Evolutionary conservation across 108 stramenopile species (phyloP), one percentile per base, ranked within the genome.

Genomic region (Cyclotella kingstonii): DNA sequence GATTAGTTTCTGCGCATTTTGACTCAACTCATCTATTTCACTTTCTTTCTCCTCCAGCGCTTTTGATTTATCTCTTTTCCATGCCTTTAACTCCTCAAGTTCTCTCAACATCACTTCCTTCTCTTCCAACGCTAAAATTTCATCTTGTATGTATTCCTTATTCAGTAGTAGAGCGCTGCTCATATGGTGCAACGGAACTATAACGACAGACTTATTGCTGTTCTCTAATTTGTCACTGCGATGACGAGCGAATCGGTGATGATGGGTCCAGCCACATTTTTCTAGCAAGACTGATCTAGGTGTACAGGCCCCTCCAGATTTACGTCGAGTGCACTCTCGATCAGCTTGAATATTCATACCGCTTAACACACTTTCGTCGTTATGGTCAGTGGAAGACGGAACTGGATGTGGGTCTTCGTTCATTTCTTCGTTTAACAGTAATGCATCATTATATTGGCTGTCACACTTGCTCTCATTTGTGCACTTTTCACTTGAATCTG

Each of bases 221-320:
- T 5, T 51, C 11, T 9, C 26, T 8, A 29, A 28, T 26, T 27
- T 33, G 54, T 39, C 23, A 35, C 22, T 17, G 26, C 59, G 26
- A 60, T 60, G 59, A 46, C 45, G 59, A 34, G 59, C 59, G 34
- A 27, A 46, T 19, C 44, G 59, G 21, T 46, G 59, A 26, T 57
- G 56, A 42, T 38, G 26, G 18, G 26, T 38, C 33, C 33, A 41
- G 4, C 56, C 56, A 46, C 42, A 47, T 19, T 31, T 44, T 60
- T 44, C 59, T 7, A 60, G 30, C 19, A 47, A 31, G 12, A 45
- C 59, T 6, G 59, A 44, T 42, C 59, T 42, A 12, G 59, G 59
- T 34, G 59, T 46, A 33, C 2, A 2, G n/a, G 59, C 29, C 11
- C 45, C 45, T 34, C 17, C 45, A 1, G 30, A 11, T 41, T 34